A percentile compares a stretch with the other conserved stretches of the same genome.
Conservation (phyloP, 768 basidiomycete species). For the Lanmaoa pseudosensibilis region DNA sequence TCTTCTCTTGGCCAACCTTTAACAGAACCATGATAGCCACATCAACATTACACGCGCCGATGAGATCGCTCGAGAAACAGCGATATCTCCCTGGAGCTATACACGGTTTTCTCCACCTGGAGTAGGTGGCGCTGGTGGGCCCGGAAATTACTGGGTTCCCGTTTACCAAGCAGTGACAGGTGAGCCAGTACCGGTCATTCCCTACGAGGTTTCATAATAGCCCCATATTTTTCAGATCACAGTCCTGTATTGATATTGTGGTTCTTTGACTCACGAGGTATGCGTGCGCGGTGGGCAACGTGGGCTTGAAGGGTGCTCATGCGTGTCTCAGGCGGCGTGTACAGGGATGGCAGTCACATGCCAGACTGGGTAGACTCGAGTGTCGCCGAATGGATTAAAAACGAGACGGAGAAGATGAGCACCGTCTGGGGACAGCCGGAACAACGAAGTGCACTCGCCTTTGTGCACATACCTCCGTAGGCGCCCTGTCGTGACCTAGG, state of each 20-base stretch:
- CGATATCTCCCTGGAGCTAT: slow-evolving; percentile 56
- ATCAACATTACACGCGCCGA: slow-evolving; percentile 68
- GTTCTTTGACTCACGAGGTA: slow-evolving; percentile 77
- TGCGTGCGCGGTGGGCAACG: neutral
- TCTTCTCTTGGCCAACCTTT: neutral
- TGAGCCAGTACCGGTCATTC: slow-evolving; percentile 5
- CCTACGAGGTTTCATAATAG: neutral
- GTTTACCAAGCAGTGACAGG: slow-evolving; percentile 45
- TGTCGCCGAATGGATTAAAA: slow-evolving; percentile 60
- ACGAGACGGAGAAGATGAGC: slow-evolving; percentile 55
- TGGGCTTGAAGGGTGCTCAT: slow-evolving; percentile 2
- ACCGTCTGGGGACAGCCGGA: slow-evolving; percentile 55
- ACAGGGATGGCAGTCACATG: slow-evolving; percentile 43
- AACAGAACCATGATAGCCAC: slow-evolving; percentile 74
- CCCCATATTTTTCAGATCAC: slow-evolving; percentile 25
- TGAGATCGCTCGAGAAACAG: slow-evolving; percentile 63
- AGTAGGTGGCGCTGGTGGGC: slow-evolving; percentile 62
- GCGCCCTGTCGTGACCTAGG: slow-evolving; percentile 21
- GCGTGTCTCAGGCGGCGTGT: slow-evolving; percentile 45
- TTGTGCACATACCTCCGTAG: slow-evolving; percentile 76
- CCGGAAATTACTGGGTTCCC: slow-evolving; percentile 79
- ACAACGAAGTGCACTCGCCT: slow-evolving; percentile 57
- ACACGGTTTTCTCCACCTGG: slow-evolving; percentile 59
- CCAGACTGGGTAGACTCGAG: slow-evolving; percentile 69
- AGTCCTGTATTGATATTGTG: slow-evolving; percentile 60